Base-by-base conservation (phyloP, 1,284 basidiomycete species). In the Ganoderma sinense region DNA sequence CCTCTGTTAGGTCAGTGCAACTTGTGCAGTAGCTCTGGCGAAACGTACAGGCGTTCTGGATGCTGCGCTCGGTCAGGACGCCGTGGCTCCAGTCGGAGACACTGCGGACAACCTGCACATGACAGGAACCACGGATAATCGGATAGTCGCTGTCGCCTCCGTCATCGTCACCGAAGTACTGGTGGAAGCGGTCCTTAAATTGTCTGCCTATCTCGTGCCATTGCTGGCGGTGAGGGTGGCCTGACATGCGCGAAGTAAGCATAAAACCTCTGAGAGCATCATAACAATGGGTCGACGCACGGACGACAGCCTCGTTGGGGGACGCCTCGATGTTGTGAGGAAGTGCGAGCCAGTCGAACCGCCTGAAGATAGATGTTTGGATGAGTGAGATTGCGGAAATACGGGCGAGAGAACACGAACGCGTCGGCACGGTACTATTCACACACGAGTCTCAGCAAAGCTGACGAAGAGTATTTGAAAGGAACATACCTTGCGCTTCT, bases 81-180 rank as follows among this genome's bases (percentile, higher is more conserved):
- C 96, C 96, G 78, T 96, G 94, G 78, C 92, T 94, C 96, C 96
- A 98, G 81, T 98, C 96, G 3, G 87, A 90, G 20, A 96, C 92
- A 71, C 94, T 95, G 65, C 96, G 88, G 40, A 95, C 85, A 23
- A 88, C 94, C 81, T 97, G 95, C 20, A 96, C 91, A 33, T 84
- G 84, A 75, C 91, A 91, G 11, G 83, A 84, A 1, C 86, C 85
- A 20, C 86, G 82, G 13, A 83, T 82, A 0, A 84, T 80, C 6
- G 78, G 79, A 40, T 77, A 74, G 6, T 77, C 66, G 29, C 76
- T 72, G 58, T 82, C 83, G 31, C 79, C 75, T 23, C 83, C 83
- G 18, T 81, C 81, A 26, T 33, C 33, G 23, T 81, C 81, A 36
- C 43, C 33, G 18, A 43, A 77, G n/a, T 79, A 73, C 3, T 78